Percentiles rank a stretch among this genome's conserved stretches.
These are phyloP conservation scores for Limnanthes douglasii DNA, from an alignment of 345 rosid genomes.

Conservation along the genomic window DNA sequence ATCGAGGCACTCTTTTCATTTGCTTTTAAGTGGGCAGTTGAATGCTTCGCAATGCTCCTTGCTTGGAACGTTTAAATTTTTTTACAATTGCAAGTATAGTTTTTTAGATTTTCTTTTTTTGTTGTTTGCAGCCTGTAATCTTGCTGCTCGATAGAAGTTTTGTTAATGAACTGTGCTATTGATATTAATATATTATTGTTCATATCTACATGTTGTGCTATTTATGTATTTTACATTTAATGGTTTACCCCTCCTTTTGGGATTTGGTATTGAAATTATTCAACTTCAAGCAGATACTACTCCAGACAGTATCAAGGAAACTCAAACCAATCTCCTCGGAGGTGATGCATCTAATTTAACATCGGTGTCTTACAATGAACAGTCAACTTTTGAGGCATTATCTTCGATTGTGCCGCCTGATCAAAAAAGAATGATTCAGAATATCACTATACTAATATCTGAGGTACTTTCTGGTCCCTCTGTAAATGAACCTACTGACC, in stretches of 20 bases:
- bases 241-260: too few relatives aligned
- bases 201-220: too few relatives aligned
- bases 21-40: not conserved
- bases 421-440: conserved; percentile 62
- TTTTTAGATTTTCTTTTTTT: too few relatives aligned
- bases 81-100: too few relatives aligned
- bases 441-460: conserved; percentile 49
- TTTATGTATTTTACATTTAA: too few relatives aligned
- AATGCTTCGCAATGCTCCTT: not conserved
- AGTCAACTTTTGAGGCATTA: conserved; percentile 28
- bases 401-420: conserved; percentile 63
- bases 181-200: too few relatives aligned
- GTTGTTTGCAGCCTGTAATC: too few relatives aligned
- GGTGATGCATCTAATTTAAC: conserved; percentile 22
- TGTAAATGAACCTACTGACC: not conserved
- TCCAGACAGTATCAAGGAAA: conserved; percentile 25
- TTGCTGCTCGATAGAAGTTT: too few relatives aligned
- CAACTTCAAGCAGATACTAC: conserved; percentile 15
- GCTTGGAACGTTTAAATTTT: too few relatives aligned
- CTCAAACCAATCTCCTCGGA: conserved; percentile 16
- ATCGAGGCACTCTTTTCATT: not conserved
- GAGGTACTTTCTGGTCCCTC: conserved; percentile 36
- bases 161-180: too few relatives aligned
- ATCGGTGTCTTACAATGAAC: conserved; percentile 26
- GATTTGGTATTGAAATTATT: conserved; percentile 1